Evolutionary conservation across 2,329 filamentous ascomycete species (phyloP).

Genomic region (Corniculantispora saksenae): DNA sequence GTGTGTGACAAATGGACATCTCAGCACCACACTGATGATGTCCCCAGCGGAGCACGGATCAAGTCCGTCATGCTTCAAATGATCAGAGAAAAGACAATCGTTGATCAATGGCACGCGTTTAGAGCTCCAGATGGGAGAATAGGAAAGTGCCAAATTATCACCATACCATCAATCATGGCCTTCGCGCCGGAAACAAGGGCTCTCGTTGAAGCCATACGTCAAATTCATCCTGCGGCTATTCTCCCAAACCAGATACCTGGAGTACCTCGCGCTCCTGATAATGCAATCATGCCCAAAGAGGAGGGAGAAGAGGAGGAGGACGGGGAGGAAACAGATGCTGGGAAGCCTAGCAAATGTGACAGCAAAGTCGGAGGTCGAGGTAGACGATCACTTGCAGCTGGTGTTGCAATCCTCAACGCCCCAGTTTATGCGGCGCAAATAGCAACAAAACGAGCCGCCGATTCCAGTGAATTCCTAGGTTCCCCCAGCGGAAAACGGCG

Average conservation of each 20-base stretch:
- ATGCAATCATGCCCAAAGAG: not conserved
- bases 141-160: constrained; percentile 46
- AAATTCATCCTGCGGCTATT: constrained; percentile 39
- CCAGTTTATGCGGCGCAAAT: constrained; percentile 50
- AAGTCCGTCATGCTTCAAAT: constrained; percentile 42
- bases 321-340: constrained; percentile 25
- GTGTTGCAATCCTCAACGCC: constrained; percentile 51
- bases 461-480: constrained; percentile 24
- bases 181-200: constrained; percentile 42
- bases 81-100: constrained; percentile 35
- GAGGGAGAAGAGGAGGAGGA: constrained; percentile 15
- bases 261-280: constrained; percentile 7
- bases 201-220: constrained; percentile 50
- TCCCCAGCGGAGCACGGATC: constrained; percentile 42
- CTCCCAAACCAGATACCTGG: constrained; percentile 9
- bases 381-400: constrained; percentile 40
- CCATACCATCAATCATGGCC: constrained; percentile 43
- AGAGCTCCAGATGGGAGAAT: constrained; percentile 43
- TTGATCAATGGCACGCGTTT: constrained; percentile 48
- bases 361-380: constrained; percentile 21
- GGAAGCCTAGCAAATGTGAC: constrained; percentile 28
- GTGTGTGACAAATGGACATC: constrained; percentile 37
- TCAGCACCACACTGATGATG: constrained; percentile 40
- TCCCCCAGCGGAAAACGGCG: constrained; percentile 26
- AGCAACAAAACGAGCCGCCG: constrained; percentile 34